Base-by-base conservation (phyloP, 148 eudicot species). In the Talinum fruticosum region DNA sequence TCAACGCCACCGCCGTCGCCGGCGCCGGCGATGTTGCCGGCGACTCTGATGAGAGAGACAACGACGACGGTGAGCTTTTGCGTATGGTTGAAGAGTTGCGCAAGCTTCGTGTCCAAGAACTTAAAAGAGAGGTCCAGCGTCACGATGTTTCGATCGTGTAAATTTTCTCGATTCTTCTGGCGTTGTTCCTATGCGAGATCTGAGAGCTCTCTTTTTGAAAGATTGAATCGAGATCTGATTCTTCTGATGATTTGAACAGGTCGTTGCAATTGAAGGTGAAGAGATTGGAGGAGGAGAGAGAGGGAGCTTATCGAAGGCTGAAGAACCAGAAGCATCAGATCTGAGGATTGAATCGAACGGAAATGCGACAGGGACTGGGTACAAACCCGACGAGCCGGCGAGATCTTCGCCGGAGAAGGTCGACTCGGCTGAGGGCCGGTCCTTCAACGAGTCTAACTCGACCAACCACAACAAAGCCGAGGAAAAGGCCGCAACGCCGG, bases 111-210 rank as follows among this genome's bases (percentile, higher is more conserved):
- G 88, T 91, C 47, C 87, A 83, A 10, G 91, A 91, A 67, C 90
- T 91, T 10, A 84, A 71, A 15, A 79, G 87, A 13, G 87, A 86
- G 28, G 81, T 91, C 8, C 76, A 87, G 26, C 90, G 84, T 6
- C 83, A 80, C 83, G 96, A 91, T 84, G 81, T 85, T 10, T 91
- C 92, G 41, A 91, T 91, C 81, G 83, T 85, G 96, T 91, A 89
- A 71, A 34, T 44, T 36, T 5, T 59, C 71, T 68, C 33, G 34
- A 36, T 29, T 59, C 30, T 59, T 59, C n/a, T 68, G 37, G 10
- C 0, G 3, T 35, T 35, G 12, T 41, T 21, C 8, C n/a, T n/a
- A 0, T 69, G n/a, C 10, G 13, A 44, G 73, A 41, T 68, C 72
- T 35, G 30, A 70, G 21, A 36, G 30, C 5, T 28, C 10, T 28